A percentile compares a stretch with the other conserved stretches of the same genome.
phyloP scores from a whole-genome alignment of 441 rosid species.

The Francoa sonchifolia region DNA sequence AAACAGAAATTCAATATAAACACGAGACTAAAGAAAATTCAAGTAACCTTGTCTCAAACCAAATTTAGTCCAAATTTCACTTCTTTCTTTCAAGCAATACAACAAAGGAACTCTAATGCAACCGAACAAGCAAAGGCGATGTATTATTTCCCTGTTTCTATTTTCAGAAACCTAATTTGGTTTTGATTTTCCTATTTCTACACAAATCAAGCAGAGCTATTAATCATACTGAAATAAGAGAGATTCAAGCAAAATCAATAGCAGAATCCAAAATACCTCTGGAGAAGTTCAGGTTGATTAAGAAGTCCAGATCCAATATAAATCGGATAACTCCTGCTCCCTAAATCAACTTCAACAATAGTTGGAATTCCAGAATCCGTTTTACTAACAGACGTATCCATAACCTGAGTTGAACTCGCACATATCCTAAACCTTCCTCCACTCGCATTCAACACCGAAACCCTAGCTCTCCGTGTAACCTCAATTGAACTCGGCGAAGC shows the following conservation, averaged over 20 bases:
- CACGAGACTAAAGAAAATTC: not conserved
- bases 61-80: not conserved
- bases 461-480: conserved; percentile 14
- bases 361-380: conserved; percentile 37
- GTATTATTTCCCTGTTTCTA: too few species aligned
- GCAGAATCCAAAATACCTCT: too few species aligned
- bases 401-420: conserved; percentile 44
- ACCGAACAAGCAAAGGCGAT: too few species aligned
- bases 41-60: too few species aligned
- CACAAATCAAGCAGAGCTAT: not conserved
- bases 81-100: not conserved
- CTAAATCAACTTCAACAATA: conserved; percentile 77
- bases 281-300: conserved; percentile 67
- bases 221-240: too few species aligned
- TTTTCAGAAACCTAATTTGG: not conserved
- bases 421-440: conserved; percentile 17
- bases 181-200: not conserved
- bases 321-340: conserved; percentile 82
- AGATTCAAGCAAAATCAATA: too few species aligned
- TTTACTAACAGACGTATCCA: conserved; percentile 38
- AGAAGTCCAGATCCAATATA: conserved; percentile 85
- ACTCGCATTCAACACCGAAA: conserved; percentile 12
- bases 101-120: too few species aligned
- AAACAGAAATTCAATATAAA: not conserved
- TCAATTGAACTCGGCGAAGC: conserved; percentile 9